Evolutionary conservation across 2,329 filamentous ascomycete species (phyloP), one percentile per base, ranked within the genome.

Genomic region (Trichophyton benhamiae): DNA sequence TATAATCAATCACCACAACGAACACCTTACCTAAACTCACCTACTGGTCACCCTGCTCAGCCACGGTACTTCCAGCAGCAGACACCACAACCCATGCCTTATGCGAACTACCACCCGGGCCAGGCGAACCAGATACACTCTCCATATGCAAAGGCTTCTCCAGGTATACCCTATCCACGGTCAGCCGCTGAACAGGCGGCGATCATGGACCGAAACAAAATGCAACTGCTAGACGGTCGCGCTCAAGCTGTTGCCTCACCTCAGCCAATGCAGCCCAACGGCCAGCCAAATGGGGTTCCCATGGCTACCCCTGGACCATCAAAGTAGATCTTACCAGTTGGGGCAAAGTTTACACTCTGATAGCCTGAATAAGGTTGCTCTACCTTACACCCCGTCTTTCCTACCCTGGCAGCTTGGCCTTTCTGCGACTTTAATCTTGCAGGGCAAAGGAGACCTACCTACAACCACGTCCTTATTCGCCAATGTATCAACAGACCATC

Each of bases 121-220:
- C 73, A 72, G 64, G 67, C 68, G 20, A 65, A 67, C 4, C 67
- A 69, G 13, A 64, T 69, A 46, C 68, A 73, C 8, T 63, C 66
- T 13, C 62, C 65, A 15, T 74, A 74, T 58, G 65, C 72, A 22
- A 75, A 72, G 60, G 70, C 74, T 11, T 69, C 72, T 11, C 59
- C 60, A 6, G 68, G 70, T 33, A 67, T 71, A 38, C 69, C 70
- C n/a, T 74, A 74, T 65, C 67, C 72, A 25, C 70, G 75, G 27
- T 75, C 68, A 67, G 72, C 72, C 15, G 70, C 73, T 46, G 74
- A 76, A 59, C 74, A 76, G 64, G 72, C 72, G 22, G 68, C 70
- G 2, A 59, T 74, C 52, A 72, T 75, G 67, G 72, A 75, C 38
- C 68, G 72, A 42, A 72, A 72, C 52, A 74, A 72, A 63, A 67